Evolutionary conservation across 2,329 filamentous ascomycete genomes (phyloP), one percentile per base, ranked within the genome.

Genomic region (Pseudonectria buxi): DNA sequence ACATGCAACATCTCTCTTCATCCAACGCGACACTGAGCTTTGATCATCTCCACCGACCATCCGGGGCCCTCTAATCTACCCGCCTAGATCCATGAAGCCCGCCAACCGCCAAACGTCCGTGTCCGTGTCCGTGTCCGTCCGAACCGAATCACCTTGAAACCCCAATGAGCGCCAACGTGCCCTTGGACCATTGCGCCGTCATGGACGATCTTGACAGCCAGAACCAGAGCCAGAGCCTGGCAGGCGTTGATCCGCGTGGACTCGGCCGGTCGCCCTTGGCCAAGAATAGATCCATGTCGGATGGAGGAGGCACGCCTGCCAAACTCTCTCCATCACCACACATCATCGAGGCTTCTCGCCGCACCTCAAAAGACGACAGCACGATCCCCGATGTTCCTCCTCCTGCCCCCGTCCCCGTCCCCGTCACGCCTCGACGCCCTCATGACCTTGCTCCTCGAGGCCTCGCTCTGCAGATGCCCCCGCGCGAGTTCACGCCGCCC

Each of bases 401-500:
- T 26, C 81, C 83, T n/a, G 72, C 74, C 31, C 94, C 18, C 9
- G 18, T 52, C 32, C 51, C 54, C 16, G 49, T 54, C 25, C 81
- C 83, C n/a, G 73, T 74, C 31, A 94, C 86, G 7, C 86, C 87
- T n/a, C 74, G 78, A 40, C 74, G 83, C 43, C 71, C 80, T 22
- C 18, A 22, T 33, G 75, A 76, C 28, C 74, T 82, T 43, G 67
- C 77, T 33, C 58, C 71, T 25, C 74, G 78, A 37, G 79, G 78
- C 26, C 69, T 92, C 56, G 63, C 54, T 51, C 49, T 57, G 36
- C 56, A 60, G 28, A 51, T 62, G 45, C 56, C 56, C 14, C 44
- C 50, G 37, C 55, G 58, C 32, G 54, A 61, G 28, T 58, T 53
- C 28, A 64, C 62, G 25, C 59, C 59, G 37, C 61, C 64, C 18